Percentiles rank a stretch among this genome's conserved stretches.
phyloP scores from a whole-genome alignment of 371 early-diverging fungal species.

The Mortierella sp. region DNA sequence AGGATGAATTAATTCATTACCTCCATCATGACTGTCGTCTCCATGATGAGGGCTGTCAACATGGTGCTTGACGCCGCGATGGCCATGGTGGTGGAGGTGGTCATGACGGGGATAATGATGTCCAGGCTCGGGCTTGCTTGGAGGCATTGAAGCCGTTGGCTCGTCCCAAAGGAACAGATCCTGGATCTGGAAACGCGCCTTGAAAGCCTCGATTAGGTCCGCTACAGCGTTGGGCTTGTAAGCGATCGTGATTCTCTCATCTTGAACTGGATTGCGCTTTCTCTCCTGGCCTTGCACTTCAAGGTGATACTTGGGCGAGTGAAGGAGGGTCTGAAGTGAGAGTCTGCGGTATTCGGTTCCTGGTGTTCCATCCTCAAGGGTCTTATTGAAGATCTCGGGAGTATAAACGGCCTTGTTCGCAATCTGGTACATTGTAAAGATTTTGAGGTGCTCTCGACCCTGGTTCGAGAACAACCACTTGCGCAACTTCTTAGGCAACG shows the following conservation, averaged over 20 bases:
- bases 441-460: constrained; percentile 47
- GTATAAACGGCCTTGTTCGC: constrained; percentile 35
- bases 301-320: constrained; percentile 29
- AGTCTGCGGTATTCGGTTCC: constrained; percentile 12
- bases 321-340: constrained; percentile 27
- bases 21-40: neutral
- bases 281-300: constrained; percentile 18
- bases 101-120: constrained; percentile 12
- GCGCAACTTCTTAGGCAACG: constrained; percentile 27
- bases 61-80: neutral
- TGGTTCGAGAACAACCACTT: constrained; percentile 31
- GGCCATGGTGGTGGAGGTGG: constrained; percentile 1
- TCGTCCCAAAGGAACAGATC: constrained; percentile 4
- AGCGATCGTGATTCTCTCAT: neutral
- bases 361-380: constrained; percentile 15
- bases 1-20: neutral
- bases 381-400: constrained; percentile 37
- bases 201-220: constrained; percentile 16
- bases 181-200: neutral
- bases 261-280: neutral
- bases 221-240: constrained; percentile 12
- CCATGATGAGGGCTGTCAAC: too few species aligned
- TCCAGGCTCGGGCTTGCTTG: constrained; percentile 5
- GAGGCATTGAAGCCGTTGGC: neutral
- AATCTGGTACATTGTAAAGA: constrained; percentile 36